phyloP scores from a whole-genome alignment of 2,329 filamentous ascomycete genomes.

The Bipolaris bicolor region DNA sequence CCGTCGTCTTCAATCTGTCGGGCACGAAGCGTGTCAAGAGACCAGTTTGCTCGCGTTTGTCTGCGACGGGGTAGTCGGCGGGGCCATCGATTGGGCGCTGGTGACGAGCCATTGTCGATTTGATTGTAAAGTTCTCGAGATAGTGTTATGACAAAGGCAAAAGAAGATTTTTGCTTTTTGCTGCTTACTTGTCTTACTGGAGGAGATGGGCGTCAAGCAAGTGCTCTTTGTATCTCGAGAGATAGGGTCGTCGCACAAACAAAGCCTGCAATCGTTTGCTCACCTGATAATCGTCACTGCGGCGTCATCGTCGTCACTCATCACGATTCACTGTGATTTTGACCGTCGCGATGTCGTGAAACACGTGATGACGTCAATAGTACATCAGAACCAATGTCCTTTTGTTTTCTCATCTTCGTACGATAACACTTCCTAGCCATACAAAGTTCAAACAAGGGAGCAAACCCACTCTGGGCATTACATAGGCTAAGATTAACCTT shows the following conservation, averaged over 20 bases:
- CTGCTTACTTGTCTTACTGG: not conserved
- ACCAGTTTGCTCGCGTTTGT: conserved; percentile 33
- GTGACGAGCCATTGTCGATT: conserved; percentile 15
- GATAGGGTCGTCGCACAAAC: not conserved
- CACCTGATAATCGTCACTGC: not conserved
- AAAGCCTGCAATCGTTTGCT: not conserved
- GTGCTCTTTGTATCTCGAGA: not conserved
- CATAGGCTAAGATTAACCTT: too few species aligned
- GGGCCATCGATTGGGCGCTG: conserved; percentile 21
- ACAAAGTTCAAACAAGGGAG: too few species aligned
- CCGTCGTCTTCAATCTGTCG: conserved; percentile 25
- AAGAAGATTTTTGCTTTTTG: not conserved
- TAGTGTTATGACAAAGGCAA: not conserved
- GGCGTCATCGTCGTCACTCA: conserved; percentile 5
- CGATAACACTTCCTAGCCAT: too few species aligned
- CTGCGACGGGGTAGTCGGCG: conserved; percentile 19
- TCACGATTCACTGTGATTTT: not conserved
- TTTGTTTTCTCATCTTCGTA: too few species aligned
- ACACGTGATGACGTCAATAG: too few species aligned
- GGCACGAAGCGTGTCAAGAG: conserved; percentile 42
- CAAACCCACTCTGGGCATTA: too few species aligned
- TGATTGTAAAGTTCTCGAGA: not conserved
- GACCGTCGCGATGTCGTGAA: too few species aligned
- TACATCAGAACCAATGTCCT: too few species aligned
- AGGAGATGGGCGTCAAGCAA: not conserved